Evolutionary conservation across 768 basidiomycete species (phyloP).

Genomic region (Calocybe indica): DNA sequence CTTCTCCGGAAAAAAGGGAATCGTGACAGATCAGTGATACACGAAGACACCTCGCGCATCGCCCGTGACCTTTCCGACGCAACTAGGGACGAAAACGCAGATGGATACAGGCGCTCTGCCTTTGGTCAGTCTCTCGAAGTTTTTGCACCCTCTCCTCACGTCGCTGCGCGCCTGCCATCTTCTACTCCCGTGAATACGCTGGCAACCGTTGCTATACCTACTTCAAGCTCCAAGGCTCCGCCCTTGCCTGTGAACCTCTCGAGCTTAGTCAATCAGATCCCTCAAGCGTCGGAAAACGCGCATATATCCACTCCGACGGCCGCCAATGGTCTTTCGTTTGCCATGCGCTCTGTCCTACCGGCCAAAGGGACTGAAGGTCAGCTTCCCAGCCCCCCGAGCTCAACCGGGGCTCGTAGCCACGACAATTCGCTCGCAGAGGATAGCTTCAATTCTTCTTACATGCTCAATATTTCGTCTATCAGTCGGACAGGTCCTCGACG

Average conservation of each 20-base stretch:
- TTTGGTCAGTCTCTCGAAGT: conserved; percentile 6
- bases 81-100: no score
- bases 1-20: no score
- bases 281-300: conserved; percentile 7
- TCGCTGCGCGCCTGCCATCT: conserved; percentile 13
- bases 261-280: background rate
- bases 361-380: conserved; percentile 4
- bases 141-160: conserved; percentile 19
- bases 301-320: conserved; percentile 11
- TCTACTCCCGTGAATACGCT: conserved; percentile 12
- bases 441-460: conserved; percentile 3
- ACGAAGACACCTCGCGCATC: no score
- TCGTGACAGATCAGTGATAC: no score
- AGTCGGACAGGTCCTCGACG: conserved; percentile 13
- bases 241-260: background rate
- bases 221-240: conserved; percentile 12
- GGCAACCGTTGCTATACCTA: conserved; percentile 10
- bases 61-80: no score
- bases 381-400: conserved; percentile 11
- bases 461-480: conserved; percentile 7
- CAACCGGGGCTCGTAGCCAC: conserved; percentile 3
- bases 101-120: no score
- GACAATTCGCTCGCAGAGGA: background rate
- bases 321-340: conserved; percentile 9
- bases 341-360: conserved; percentile 4